Evolutionary conservation across 2,329 filamentous ascomycete species (phyloP), one percentile per base, ranked within the genome.

Genomic region (Periconia digitata): DNA sequence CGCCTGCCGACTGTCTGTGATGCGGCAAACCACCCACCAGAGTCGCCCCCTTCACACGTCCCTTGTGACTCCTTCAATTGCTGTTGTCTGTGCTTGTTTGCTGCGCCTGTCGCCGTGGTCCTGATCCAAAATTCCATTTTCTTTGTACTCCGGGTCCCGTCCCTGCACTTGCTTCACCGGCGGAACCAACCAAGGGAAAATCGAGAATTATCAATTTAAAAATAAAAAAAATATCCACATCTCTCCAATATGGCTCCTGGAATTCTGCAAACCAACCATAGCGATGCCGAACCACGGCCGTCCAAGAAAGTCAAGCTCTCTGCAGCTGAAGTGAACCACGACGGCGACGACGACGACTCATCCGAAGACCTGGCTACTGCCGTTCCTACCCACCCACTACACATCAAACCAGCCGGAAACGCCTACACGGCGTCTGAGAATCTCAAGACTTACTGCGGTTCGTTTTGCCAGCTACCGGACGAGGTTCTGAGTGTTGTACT

Each of bases 371-470:
- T 67, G 70, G 76, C 77, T 65, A 73, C 78, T 56, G 81, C 83
- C 38, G 85, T 95, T 44, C 87, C 87, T 43, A 77, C 79, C 34
- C 92, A 97, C 76, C 90, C 90, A 32, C 76, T 96, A 40, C 87
- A 87, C 24, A 79, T 97, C 55, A 94, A 91, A 66, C 92, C 94
- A 1, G 81, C 87, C 52, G 94, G 92, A 32, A 97, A 99, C 75
- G 85, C 86, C 41, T 81, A 92, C 37, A 83, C 84, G 17, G 77
- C 83, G 12, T 77, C 76, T 2, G 78, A 78, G 46, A 89, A 89
- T 72, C 81, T 90, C 40, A 88, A 89, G 50, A 71, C 76, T 41
- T 79, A 76, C 34, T 81, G 84, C 52, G 92, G 91, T 15, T 65
- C 66, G 5, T 87, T 95, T 66, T 79, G 80, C 48, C 67, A 71